These are phyloP conservation scores for Plasmodium knowlesi DNA, from an alignment of 169 alveolate genomes.

Conservation along the genomic window DNA sequence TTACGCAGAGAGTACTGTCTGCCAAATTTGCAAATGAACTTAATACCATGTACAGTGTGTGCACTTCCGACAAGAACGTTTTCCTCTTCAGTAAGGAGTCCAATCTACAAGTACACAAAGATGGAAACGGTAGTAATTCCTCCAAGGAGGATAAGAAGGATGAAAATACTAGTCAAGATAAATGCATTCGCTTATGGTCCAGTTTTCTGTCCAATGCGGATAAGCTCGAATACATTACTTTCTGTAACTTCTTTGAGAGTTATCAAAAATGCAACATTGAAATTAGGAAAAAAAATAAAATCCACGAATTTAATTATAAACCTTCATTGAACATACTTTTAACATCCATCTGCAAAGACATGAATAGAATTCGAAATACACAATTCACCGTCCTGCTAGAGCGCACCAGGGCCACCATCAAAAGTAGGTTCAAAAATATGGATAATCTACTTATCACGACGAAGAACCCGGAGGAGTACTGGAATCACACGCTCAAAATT, in stretches of 20 bases:
- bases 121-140: conserved; percentile 1
- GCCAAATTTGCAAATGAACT: conserved; percentile 74
- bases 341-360: conserved; percentile 52
- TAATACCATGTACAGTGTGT: conserved; percentile 73
- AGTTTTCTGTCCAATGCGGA: conserved; percentile 60
- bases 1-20: conserved; percentile 65
- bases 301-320: conserved; percentile 70
- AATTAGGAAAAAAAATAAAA: conserved; percentile 2
- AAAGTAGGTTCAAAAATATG: conserved; percentile 45
- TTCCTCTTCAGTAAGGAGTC: conserved; percentile 73
- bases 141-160: background rate
- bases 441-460: conserved; percentile 28
- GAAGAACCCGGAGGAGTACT: conserved; percentile 58
- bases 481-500: conserved; percentile 25
- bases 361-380: conserved; percentile 51
- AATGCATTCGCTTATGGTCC: conserved; percentile 60
- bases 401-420: conserved; percentile 21
- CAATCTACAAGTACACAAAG: conserved; percentile 7
- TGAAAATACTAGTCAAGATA: conserved; percentile 9
- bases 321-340: conserved; percentile 26
- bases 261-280: conserved; percentile 57
- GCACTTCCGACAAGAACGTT: conserved; percentile 69
- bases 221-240: conserved; percentile 34
- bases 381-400: conserved; percentile 31
- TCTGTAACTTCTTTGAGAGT: conserved; percentile 38